A percentile compares a stretch with the other conserved stretches of the same genome.
phyloP scores from a whole-genome alignment of 2,329 filamentous ascomycete species.

The Alternaria atra region DNA sequence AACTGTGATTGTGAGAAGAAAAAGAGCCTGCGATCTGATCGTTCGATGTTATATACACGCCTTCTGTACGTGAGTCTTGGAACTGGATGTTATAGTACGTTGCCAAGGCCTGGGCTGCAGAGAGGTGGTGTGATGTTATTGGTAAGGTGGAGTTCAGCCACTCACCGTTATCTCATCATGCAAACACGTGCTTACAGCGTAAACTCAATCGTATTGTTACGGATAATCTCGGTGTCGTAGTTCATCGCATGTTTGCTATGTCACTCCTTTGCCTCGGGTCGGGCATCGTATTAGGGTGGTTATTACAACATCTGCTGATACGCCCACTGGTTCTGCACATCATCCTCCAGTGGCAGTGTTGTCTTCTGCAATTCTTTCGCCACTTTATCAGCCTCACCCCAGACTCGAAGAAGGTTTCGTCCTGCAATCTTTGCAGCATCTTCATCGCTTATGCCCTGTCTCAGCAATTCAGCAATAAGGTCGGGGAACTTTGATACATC shows the following conservation, averaged over 20 bases:
- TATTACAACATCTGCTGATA: neutral
- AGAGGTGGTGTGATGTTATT: conserved; percentile 30
- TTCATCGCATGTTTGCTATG: neutral
- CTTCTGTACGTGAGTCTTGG: neutral
- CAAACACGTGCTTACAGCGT: neutral
- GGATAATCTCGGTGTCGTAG: neutral
- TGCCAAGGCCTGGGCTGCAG: conserved; percentile 31
- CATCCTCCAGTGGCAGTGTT: conserved; percentile 56
- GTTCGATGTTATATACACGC: conserved; percentile 14
- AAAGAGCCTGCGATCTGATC: neutral
- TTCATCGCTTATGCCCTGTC: conserved; percentile 74
- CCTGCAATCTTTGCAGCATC: conserved; percentile 81
- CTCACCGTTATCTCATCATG: conserved; percentile 8
- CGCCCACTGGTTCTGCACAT: conserved; percentile 42
- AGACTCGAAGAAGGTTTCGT: conserved; percentile 83
- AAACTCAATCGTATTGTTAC: neutral
- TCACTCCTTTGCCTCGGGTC: neutral
- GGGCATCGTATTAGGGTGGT: neutral
- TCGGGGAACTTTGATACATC: conserved; percentile 86
- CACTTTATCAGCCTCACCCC: conserved; percentile 79
- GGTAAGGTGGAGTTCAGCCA: conserved; percentile 13
- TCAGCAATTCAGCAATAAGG: conserved; percentile 77
- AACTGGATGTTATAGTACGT: conserved; percentile 8
- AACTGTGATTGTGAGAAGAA: neutral
- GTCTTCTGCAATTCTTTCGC: conserved; percentile 69